Conservation (phyloP, 2,329 filamentous ascomycete species). For the Apiospora koreana region DNA sequence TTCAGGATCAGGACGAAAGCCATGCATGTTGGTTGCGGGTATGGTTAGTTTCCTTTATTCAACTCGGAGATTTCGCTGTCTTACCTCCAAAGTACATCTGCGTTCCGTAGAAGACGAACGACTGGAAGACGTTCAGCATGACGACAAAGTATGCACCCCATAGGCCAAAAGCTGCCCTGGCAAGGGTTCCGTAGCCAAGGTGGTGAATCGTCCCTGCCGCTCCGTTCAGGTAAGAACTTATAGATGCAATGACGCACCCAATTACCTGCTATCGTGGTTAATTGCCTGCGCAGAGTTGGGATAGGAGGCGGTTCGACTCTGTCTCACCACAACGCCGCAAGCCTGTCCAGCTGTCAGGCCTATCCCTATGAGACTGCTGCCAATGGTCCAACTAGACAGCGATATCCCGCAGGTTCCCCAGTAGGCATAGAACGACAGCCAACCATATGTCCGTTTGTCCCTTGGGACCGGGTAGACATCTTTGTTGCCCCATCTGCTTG, state of each 20-base stretch:
- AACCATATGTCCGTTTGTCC: conserved; percentile 19
- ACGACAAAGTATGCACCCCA: conserved; percentile 19
- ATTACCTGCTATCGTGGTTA: conserved; percentile 4
- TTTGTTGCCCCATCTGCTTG: conserved; percentile 19
- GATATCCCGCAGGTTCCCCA: conserved; percentile 21
- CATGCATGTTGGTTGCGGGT: conserved; percentile 14
- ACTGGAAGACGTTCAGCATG: conserved; percentile 20
- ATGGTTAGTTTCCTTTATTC: background rate
- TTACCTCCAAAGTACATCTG: conserved; percentile 21
- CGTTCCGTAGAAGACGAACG: conserved; percentile 19
- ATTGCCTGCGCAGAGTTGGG: background rate
- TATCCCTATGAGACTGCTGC: conserved; percentile 19
- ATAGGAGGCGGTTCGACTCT: background rate
- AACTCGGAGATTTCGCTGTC: background rate
- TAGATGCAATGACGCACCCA: conserved; percentile 17
- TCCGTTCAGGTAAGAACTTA: conserved; percentile 20
- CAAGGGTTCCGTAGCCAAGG: conserved; percentile 19
- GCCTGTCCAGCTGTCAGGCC: conserved; percentile 19
- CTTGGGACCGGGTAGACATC: conserved; percentile 19
- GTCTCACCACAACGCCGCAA: conserved; percentile 17
- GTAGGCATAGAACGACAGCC: conserved; percentile 19
- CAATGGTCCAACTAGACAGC: conserved; percentile 19
- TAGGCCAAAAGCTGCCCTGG: conserved; percentile 17
- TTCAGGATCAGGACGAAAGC: conserved; percentile 20
- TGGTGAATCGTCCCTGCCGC: conserved; percentile 19